Percentiles rank a stretch among this genome's conserved stretches.
Conservation (phyloP, 495 filamentous ascomycete genomes). For the Darksidea phi region DNA sequence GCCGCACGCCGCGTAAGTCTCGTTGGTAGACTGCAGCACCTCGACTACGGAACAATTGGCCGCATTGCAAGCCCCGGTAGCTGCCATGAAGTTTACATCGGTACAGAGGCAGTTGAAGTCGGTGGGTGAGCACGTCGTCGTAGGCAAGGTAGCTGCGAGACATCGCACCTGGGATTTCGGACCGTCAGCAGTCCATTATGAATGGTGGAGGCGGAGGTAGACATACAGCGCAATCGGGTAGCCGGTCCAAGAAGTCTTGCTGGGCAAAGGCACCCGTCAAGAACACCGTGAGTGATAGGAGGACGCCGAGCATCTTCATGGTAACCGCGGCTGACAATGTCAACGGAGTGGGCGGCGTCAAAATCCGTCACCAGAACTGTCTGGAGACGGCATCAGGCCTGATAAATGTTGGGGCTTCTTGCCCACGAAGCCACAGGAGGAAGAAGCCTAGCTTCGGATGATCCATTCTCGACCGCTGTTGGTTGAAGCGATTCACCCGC, state of each 20-base stretch:
- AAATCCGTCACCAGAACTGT: conserved; percentile 2
- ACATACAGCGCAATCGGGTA: conserved; percentile 6
- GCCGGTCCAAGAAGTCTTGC: background rate
- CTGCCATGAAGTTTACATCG: conserved; percentile 1
- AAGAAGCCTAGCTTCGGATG: background rate
- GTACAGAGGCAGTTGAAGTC: conserved; percentile 8
- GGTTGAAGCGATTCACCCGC: no score
- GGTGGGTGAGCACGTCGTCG: background rate
- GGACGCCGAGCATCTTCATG: background rate
- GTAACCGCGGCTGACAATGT: background rate
- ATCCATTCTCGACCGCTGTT: background rate
- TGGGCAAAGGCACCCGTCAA: background rate
- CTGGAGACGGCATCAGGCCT: conserved; percentile 4
- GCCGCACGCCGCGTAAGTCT: conserved; percentile 1
- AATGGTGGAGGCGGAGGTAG: background rate
- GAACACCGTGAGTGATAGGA: background rate
- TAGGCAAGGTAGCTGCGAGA: background rate
- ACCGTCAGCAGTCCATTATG: no score
- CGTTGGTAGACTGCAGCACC: background rate
- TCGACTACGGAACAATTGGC: background rate
- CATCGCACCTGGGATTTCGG: conserved; percentile 12
- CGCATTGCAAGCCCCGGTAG: conserved; percentile 2
- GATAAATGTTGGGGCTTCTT: background rate
- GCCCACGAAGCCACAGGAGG: background rate
- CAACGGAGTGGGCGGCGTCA: conserved; percentile 3